These are phyloP conservation scores for Chrysosphaeria jannelii DNA, from an alignment of 2,329 filamentous ascomycete species.

Conservation along the genomic window DNA sequence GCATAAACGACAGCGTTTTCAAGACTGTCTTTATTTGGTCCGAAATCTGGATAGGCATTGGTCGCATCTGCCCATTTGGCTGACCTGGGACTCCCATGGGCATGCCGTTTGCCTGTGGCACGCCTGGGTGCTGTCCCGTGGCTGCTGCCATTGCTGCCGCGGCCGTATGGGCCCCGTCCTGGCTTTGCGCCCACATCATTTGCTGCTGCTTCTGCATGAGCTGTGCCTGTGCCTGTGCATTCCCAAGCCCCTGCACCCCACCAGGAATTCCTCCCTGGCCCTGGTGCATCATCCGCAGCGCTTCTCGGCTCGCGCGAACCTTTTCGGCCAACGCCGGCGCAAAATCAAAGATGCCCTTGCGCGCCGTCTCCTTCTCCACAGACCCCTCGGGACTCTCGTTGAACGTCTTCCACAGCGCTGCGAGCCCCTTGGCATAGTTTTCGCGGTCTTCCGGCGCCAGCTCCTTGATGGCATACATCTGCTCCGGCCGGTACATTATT, in stretches of 20 bases:
- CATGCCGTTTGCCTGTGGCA: too few species aligned
- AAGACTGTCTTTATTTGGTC: too few species aligned
- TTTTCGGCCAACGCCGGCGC: constrained; percentile 18
- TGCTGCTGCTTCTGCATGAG: constrained; percentile 2
- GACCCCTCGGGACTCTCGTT: constrained; percentile 17
- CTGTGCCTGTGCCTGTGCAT: too few species aligned
- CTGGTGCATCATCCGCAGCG: not conserved
- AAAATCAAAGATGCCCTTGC: constrained; percentile 28
- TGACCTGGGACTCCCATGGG: too few species aligned
- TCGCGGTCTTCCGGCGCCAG: constrained; percentile 22
- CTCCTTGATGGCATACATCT: constrained; percentile 18
- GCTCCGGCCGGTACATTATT: constrained; percentile 17
- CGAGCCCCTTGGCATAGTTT: constrained; percentile 27
- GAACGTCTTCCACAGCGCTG: constrained; percentile 20
- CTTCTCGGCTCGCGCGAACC: constrained; percentile 3
- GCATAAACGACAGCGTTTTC: too few species aligned
- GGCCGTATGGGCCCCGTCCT: not conserved
- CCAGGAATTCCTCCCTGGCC: too few species aligned
- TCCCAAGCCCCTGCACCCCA: too few species aligned
- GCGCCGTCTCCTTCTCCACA: constrained; percentile 17
- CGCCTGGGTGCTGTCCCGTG: too few species aligned
- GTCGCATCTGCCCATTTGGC: too few species aligned
- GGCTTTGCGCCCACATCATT: constrained; percentile 1
- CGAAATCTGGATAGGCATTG: too few species aligned
- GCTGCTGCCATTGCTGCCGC: constrained; percentile 2